Evolutionary conservation across 1,284 basidiomycete species (phyloP).

Genomic region (Naganishia liquefaciens): DNA sequence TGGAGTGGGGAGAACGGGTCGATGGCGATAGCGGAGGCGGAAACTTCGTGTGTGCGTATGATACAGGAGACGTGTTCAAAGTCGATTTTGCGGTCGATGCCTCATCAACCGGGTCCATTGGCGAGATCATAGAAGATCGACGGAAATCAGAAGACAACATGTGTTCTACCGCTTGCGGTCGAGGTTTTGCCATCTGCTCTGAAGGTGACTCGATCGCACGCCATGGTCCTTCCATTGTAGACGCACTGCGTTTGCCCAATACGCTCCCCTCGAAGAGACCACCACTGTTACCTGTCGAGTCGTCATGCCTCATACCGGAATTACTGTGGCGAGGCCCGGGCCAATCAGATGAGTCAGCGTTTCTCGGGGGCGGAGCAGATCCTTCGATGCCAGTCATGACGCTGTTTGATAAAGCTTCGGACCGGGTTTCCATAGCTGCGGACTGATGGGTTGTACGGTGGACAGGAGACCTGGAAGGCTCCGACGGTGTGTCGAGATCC

Average conservation of each 20-base stretch:
- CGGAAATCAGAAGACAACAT: slow-evolving; percentile 11
- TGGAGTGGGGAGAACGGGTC: not conserved
- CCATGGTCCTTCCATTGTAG: slow-evolving; percentile 5
- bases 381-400: too few relatives aligned
- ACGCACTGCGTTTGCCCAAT: slow-evolving; percentile 19
- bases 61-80: not conserved
- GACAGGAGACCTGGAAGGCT: not conserved
- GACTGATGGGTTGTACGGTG: too few relatives aligned
- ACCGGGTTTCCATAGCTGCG: too few relatives aligned
- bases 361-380: too few relatives aligned
- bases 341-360: too few relatives aligned
- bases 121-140: slow-evolving; percentile 22
- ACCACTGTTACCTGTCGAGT: too few relatives aligned
- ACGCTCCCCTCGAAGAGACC: not conserved
- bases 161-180: not conserved
- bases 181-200: not conserved
- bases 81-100: not conserved
- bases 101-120: slow-evolving; percentile 1
- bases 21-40: not conserved
- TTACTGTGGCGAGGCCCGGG: too few relatives aligned
- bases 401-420: too few relatives aligned
- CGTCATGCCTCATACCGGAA: too few relatives aligned
- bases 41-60: not conserved
- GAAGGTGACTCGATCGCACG: not conserved
- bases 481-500: too few relatives aligned